Evolutionary conservation across 163 green algal genomes (phyloP).

Genomic region (Coccomyxa subellipsoidea): DNA sequence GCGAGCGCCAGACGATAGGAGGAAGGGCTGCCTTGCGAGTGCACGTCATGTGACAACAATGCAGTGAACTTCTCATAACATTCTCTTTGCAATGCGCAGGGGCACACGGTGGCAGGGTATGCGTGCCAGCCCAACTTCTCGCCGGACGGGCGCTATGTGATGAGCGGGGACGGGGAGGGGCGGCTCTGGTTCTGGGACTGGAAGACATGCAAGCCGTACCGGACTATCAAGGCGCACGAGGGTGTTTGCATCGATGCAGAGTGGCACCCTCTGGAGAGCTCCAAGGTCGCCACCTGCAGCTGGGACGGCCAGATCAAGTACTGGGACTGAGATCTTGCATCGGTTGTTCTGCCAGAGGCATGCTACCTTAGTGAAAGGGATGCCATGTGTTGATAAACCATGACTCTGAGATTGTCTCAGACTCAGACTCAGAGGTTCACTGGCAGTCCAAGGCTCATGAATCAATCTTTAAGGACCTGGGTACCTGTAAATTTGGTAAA

Average conservation of each 20-base stretch:
- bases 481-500: no score
- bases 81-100: constrained; percentile 25
- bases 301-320: constrained; percentile 77
- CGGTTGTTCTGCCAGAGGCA: no score
- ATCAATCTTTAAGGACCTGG: no score
- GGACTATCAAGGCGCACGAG: constrained; percentile 93
- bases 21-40: no score
- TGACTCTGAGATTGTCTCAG: no score
- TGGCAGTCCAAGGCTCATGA: no score
- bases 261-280: constrained; percentile 93
- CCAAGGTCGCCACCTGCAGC: constrained; percentile 90
- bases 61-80: no score
- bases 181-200: constrained; percentile 97
- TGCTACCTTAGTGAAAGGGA: no score
- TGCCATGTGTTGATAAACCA: no score
- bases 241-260: constrained; percentile 82
- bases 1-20: no score
- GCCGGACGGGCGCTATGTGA: constrained; percentile 71
- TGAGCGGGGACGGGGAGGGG: constrained; percentile 87
- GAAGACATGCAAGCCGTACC: constrained; percentile 49
- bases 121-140: constrained; percentile 80
- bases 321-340: background rate
- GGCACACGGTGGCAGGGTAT: constrained; percentile 91
- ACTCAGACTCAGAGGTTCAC: no score
- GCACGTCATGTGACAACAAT: no score